A percentile compares a stretch with the other conserved stretches of the same genome.
Evolutionary conservation across 176 grass and related monocot genomes (phyloP).

Genomic region (Eleusine indica): DNA sequence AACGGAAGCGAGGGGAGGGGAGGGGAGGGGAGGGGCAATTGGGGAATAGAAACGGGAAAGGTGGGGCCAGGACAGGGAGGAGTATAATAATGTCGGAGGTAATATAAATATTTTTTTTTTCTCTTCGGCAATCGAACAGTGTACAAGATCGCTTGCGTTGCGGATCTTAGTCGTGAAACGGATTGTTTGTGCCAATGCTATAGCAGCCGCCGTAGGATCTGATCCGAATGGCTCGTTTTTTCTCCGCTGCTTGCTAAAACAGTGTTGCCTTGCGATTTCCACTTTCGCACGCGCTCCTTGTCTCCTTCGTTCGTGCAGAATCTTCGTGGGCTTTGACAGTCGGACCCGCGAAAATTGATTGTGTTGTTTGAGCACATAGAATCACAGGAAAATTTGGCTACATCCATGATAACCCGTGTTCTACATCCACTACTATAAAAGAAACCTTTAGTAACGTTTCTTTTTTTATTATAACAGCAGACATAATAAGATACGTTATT

Average conservation of each 20-base stretch:
- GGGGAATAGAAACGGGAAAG: constrained; percentile 8
- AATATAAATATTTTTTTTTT: not conserved
- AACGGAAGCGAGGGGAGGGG: not conserved
- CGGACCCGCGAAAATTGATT: not conserved
- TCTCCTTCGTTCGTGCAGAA: not conserved
- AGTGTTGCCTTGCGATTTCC: not conserved
- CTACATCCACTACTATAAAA: no score
- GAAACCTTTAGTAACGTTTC: no score
- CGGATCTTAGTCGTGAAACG: not conserved
- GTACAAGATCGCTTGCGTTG: not conserved
- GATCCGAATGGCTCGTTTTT: not conserved
- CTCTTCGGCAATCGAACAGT: not conserved
- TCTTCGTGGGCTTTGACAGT: not conserved
- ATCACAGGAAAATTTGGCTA: no score
- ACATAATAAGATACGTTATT: no score
- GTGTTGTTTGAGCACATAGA: no score
- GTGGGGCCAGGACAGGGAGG: not conserved
- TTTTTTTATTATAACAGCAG: no score
- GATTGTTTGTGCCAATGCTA: not conserved
- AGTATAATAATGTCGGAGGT: not conserved
- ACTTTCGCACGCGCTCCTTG: not conserved
- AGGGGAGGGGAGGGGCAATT: not conserved
- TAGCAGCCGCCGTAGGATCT: not conserved
- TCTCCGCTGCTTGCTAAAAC: not conserved
- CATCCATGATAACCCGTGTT: no score